Base-by-base conservation (phyloP, 805 yeast species). In the Starmerella floris region DNA sequence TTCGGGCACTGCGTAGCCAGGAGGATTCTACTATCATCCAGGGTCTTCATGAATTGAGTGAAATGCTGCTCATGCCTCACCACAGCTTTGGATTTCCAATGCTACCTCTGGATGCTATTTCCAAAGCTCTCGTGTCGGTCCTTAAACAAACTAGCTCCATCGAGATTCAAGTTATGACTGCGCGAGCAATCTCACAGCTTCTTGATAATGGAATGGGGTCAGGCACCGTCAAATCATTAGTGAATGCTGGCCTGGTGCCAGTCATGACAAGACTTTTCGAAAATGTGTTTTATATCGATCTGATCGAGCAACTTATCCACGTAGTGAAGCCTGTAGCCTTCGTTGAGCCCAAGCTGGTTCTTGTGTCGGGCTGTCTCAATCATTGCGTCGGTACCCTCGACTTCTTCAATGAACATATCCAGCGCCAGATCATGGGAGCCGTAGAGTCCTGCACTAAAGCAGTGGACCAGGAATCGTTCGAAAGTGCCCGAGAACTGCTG, bases 391-490 rank as follows among this genome's bases (percentile, higher is more conserved):
- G 73, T 53, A 83, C 76, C 54, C 65, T 87, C 46, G 97, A 91
- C 57, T 88, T 88, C 56, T 80, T 88, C 59, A 82, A 95, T 1
- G 70, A 77, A 19, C 94, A 83, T 62, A 82, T 94, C 1, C 97
- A 88, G 59, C 66, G 93, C 42, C 80, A 84, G 49, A 83, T 93
- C 15, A 62, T 85, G 28, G 63, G 68, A 1, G 79, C 82, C 30
- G 79, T 80, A 16, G 79, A 91, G 3, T 78, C 79, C 52, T 67
- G 87, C 3, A 75, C 83, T 49, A 64, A 69, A 9, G 63, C 63
- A 32, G 65, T 79, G 2, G 64, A 66, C 9, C 43, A 50, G 2
- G 54, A 63, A 1, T 70, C 72, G 48, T 70, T 75, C 38, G 61
- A 61, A 3, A 31, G 30, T 4, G 54, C 52, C 15, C 37, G 32